Evolutionary conservation across 2,329 filamentous ascomycete species (phyloP).

Genomic region (Fusarium albidum): DNA sequence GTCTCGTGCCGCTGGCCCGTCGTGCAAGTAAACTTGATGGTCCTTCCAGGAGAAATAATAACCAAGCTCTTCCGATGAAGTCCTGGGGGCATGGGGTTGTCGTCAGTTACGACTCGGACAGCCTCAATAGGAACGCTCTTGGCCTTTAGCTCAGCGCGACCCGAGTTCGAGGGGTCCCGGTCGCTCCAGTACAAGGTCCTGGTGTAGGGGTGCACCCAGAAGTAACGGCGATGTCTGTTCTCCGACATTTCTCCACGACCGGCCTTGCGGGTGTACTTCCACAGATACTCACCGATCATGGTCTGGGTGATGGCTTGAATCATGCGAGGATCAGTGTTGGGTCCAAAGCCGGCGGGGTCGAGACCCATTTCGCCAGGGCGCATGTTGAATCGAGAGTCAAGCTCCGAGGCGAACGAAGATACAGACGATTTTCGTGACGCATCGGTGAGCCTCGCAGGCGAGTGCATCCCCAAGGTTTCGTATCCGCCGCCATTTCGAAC

Average conservation of each 20-base stretch:
- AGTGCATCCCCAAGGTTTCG: slow-evolving; percentile 57
- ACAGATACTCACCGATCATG: slow-evolving; percentile 98
- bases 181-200: slow-evolving; percentile 97
- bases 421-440: slow-evolving; percentile 75
- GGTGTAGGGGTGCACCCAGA: slow-evolving; percentile 99
- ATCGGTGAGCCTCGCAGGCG: slow-evolving; percentile 51
- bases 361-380: slow-evolving; percentile 63
- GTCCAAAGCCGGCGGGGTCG: slow-evolving; percentile 66
- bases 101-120: slow-evolving; percentile 89
- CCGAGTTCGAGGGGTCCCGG: slow-evolving; percentile 80
- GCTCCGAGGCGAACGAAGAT: slow-evolving; percentile 93
- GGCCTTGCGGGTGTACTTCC: slow-evolving; percentile 97
- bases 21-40: slow-evolving; percentile 92
- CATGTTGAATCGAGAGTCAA: slow-evolving; percentile 90
- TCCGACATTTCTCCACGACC: slow-evolving; percentile 89
- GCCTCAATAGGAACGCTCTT: slow-evolving; percentile 97
- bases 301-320: slow-evolving; percentile 99
- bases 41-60: slow-evolving; percentile 86
- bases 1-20: slow-evolving; percentile 96
- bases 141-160: slow-evolving; percentile 75
- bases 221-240: slow-evolving; percentile 92
- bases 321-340: slow-evolving; percentile 92
- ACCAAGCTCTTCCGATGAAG: slow-evolving; percentile 94
- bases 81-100: slow-evolving; percentile 94
- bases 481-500: slow-evolving; percentile 56